Evolutionary conservation across 768 basidiomycete species (phyloP), one percentile per base, ranked within the genome.

Genomic region (Phallus indusiatus): DNA sequence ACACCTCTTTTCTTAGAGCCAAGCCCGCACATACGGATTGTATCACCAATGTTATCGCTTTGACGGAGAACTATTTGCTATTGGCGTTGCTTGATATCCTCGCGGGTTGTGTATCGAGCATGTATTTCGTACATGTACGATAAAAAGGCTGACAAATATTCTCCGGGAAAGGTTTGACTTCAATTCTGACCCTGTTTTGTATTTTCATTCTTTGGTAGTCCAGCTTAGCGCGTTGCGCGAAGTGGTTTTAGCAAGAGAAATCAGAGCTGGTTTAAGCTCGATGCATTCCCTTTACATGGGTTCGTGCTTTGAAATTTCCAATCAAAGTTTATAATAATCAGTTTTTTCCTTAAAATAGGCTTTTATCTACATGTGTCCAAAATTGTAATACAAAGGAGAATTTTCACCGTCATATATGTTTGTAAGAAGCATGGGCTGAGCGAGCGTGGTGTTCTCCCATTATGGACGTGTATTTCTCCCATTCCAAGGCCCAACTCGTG

Each of bases 311-410:
- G 17, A 34, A 22, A 0, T 49, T 16, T 10, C 55, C 51, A 7
- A 11, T 5, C 22, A 20, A 28, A 50, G 28, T 56, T 17, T n/a
- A 21, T 46, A 28, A 16, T 8, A 46, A 24, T 53, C n/a, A n/a
- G 63, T 42, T 11, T 34, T 47, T 8, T 17, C 12, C 7, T n/a
- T n/a, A n/a, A n/a, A n/a, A n/a, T 65, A 96, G 94, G 94, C 7
- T 97, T 83, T 70, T 98, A 97, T 70, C 88, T 98, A 42, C 81
- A 96, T 64, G 1, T 97, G 94, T 67, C 81, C 75, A 54, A 99
- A 99, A 72, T 97, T 98, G 96, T 78, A 78, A 57, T 98, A 99
- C 72, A 99, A 99, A 67, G 94, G 85, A 28, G 93, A 96, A 57
- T 99, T 94, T 64, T 69, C 76, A 0, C 95, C 95, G 0, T 96